These are phyloP conservation scores for Pseudogymnoascus sp. DNA, from an alignment of 2,329 filamentous ascomycete species.

Conservation along the genomic window DNA sequence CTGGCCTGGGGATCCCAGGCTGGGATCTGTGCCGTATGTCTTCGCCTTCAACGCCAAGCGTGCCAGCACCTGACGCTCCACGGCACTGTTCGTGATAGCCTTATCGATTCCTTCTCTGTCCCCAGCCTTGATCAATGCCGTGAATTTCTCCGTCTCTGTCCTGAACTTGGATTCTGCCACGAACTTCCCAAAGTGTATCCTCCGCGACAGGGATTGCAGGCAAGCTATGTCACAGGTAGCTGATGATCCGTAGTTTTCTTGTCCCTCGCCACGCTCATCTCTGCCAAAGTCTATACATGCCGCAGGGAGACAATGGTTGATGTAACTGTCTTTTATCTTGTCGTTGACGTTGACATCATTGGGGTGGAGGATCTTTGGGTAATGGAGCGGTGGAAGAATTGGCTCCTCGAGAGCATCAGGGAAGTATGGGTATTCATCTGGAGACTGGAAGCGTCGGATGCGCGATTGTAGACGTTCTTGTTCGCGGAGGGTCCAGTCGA, in stretches of 20 bases:
- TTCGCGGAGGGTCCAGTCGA: constrained; percentile 88
- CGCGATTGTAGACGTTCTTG: constrained; percentile 87
- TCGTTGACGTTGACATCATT: constrained; percentile 89
- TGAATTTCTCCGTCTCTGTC: constrained; percentile 73
- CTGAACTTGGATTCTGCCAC: constrained; percentile 94
- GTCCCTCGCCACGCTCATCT: constrained; percentile 70
- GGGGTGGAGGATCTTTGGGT: constrained; percentile 77
- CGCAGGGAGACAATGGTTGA: constrained; percentile 70
- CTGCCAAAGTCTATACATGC: constrained; percentile 73
- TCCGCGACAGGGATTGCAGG: constrained; percentile 78
- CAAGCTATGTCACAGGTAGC: constrained; percentile 86
- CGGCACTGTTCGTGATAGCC: constrained; percentile 81
- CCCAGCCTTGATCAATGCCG: constrained; percentile 67
- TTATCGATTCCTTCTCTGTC: constrained; percentile 77
- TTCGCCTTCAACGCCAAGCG: constrained; percentile 78
- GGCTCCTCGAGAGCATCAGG: constrained; percentile 68
- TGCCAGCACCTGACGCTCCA: constrained; percentile 88
- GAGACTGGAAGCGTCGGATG: constrained; percentile 89
- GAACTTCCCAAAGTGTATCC: constrained; percentile 98
- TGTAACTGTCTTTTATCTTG: constrained; percentile 79
- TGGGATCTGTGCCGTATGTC: constrained; percentile 89
- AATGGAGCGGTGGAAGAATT: constrained; percentile 79
- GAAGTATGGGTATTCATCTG: constrained; percentile 98
- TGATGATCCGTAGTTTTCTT: constrained; percentile 92
- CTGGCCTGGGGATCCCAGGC: constrained; percentile 40